A percentile compares a stretch with the other conserved stretches of the same genome.
Evolutionary conservation across 768 basidiomycete species (phyloP).

Genomic region (Auriscalpium orientale): DNA sequence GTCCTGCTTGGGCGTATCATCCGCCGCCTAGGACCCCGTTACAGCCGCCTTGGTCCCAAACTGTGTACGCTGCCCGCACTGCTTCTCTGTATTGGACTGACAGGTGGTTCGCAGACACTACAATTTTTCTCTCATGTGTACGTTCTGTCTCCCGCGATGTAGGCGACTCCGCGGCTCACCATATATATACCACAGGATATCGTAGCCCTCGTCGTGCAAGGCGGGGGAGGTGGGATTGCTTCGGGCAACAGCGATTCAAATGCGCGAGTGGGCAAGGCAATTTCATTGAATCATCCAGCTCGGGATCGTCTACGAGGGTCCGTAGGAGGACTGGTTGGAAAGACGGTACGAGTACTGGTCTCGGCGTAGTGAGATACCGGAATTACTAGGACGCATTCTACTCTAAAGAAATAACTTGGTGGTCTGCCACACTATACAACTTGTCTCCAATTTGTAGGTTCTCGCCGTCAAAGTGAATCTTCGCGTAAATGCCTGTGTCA

Average conservation of each 20-base stretch:
- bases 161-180: background rate
- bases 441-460: too few relatives aligned
- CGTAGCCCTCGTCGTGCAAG: conserved; percentile 33
- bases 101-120: conserved; percentile 16
- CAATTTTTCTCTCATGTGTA: conserved; percentile 24
- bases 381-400: too few relatives aligned
- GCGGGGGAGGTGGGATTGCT: conserved; percentile 29
- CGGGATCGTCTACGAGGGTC: too few relatives aligned
- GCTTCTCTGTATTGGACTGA: background rate
- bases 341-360: too few relatives aligned
- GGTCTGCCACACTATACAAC: too few relatives aligned
- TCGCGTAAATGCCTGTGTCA: too few relatives aligned
- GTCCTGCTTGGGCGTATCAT: conserved; percentile 45
- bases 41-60: conserved; percentile 39
- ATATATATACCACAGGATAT: conserved; percentile 22
- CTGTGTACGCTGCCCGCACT: conserved; percentile 16
- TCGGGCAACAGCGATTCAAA: conserved; percentile 6
- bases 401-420: too few relatives aligned
- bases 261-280: conserved; percentile 15
- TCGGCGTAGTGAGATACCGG: too few relatives aligned
- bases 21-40: conserved; percentile 33
- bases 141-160: background rate
- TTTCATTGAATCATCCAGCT: background rate
- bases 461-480: too few relatives aligned
- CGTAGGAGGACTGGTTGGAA: too few relatives aligned